A percentile compares a stretch with the other conserved stretches of the same genome.
phyloP scores from a whole-genome alignment of 1,284 basidiomycete genomes.

The Chalciporus sp. region DNA sequence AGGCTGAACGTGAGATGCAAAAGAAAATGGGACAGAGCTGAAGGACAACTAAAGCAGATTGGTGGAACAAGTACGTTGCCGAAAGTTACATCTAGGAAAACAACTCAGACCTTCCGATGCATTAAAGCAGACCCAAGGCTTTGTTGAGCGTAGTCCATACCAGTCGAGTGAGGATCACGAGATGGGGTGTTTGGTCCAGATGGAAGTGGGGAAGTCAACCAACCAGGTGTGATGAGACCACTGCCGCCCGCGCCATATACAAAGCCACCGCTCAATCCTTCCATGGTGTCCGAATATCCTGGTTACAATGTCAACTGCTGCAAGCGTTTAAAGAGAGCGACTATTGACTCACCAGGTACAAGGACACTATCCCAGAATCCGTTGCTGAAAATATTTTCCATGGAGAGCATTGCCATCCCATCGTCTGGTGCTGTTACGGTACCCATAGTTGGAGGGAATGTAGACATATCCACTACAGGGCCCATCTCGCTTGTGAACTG shows the following conservation, averaged over 20 bases:
- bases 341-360: constrained; percentile 64
- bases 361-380: constrained; percentile 85
- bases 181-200: constrained; percentile 36
- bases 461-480: constrained; percentile 73
- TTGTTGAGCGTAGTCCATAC: constrained; percentile 33
- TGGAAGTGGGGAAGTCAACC: constrained; percentile 33
- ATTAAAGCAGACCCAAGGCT: constrained; percentile 26
- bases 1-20: constrained; percentile 1
- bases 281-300: constrained; percentile 78
- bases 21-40: constrained; percentile 1
- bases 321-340: constrained; percentile 4
- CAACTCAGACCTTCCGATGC: constrained; percentile 31
- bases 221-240: constrained; percentile 44
- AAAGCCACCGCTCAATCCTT: constrained; percentile 79
- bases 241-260: constrained; percentile 80
- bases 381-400: constrained; percentile 77
- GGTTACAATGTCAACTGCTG: constrained; percentile 16
- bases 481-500: constrained; percentile 80
- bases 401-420: constrained; percentile 58
- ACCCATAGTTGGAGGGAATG: constrained; percentile 82
- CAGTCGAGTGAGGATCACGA: constrained; percentile 19
- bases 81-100: constrained; percentile 3
- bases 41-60: constrained; percentile 1
- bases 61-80: constrained; percentile 2
- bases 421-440: constrained; percentile 49